These are phyloP conservation scores for Lactarius hengduanensis DNA, from an alignment of 768 basidiomycete genomes.

Conservation along the genomic window DNA sequence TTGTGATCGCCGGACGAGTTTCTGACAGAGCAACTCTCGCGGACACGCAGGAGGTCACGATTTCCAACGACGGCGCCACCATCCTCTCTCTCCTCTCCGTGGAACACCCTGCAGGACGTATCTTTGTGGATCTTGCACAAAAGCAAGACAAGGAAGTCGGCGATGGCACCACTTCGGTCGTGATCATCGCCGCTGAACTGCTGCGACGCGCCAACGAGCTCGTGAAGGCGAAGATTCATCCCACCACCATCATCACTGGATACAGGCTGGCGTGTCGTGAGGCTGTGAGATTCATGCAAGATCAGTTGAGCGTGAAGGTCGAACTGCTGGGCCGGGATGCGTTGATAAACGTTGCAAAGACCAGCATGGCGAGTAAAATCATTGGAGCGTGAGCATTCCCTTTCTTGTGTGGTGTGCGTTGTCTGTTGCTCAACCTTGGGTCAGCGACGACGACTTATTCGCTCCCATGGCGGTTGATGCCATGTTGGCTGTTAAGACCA, in stretches of 20 bases:
- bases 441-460: slow-evolving; percentile 94
- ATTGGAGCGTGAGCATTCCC: slow-evolving; percentile 85
- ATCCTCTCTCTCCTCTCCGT: slow-evolving; percentile 92
- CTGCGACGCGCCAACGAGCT: slow-evolving; percentile 96
- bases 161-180: slow-evolving; percentile 98
- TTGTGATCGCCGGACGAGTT: slow-evolving; percentile 3
- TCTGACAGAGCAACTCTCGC: slow-evolving; percentile 24
- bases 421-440: slow-evolving; percentile 14
- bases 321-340: slow-evolving; percentile 90
- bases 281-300: slow-evolving; percentile 97
- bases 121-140: slow-evolving; percentile 97
- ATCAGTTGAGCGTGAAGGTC: slow-evolving; percentile 93
- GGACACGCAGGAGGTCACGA: slow-evolving; percentile 84
- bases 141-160: slow-evolving; percentile 99
- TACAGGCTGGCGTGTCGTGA: slow-evolving; percentile 96
- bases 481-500: slow-evolving; percentile 94
- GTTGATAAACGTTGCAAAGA: slow-evolving; percentile 94
- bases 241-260: slow-evolving; percentile 98
- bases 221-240: slow-evolving; percentile 97
- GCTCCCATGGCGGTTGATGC: slow-evolving; percentile 99
- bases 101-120: slow-evolving; percentile 94
- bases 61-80: slow-evolving; percentile 99
- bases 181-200: slow-evolving; percentile 96
- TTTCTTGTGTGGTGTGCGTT: slow-evolving; percentile 6
- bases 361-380: slow-evolving; percentile 98